Base-by-base conservation (phyloP, 2,329 filamentous ascomycete species). In the Phaeoacremonium minimum region DNA sequence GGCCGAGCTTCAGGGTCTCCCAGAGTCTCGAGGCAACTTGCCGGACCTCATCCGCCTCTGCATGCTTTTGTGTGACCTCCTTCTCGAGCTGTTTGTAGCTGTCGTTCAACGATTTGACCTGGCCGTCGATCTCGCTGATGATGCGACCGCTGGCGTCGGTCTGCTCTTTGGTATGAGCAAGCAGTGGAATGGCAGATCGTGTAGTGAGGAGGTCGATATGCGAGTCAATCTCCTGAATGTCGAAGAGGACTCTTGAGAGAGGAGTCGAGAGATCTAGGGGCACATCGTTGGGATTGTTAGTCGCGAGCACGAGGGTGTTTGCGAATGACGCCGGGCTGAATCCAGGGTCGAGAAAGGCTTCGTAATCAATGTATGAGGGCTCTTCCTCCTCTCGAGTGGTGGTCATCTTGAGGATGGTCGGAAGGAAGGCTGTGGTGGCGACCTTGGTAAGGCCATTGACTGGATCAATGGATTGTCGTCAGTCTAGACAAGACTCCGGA, bases 141-240 rank as follows among this genome's bases (percentile, higher is more conserved):
- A 97, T 84, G 36, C 72, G 73, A 35, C 75, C 72, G 47, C 85
- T 88, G 3, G 88, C 80, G 19, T 79, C 73, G 12, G 81, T 85
- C 58, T 93, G 86, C 30, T 77, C 67, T 42, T 80, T 73, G 4
- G 90, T 94, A 60, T 96, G 76, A 18, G 80, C 69, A 15, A 98
- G 75, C 18, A 98, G 72, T 0, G 89, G 86, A 0, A 91, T 67
- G 4, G 93, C 89, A 18, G 83, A 86, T 45, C 85, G 83, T 3
- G 89, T 93, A 6, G 91, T 94, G 28, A 97, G 75, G 4, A 79
- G 77, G 59, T 98, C 88, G 45, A 98, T 95, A 57, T 95, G 89
- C 0, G 90, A 95, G 63, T 97, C 91, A 47, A 98, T 85, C 63
- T 97, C 93, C 57, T 97, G 93, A 4, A 93, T 83, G 62, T 98